Evolutionary conservation across 257 asterid species (phyloP).

Genomic region (Leptodermis oblonga): DNA sequence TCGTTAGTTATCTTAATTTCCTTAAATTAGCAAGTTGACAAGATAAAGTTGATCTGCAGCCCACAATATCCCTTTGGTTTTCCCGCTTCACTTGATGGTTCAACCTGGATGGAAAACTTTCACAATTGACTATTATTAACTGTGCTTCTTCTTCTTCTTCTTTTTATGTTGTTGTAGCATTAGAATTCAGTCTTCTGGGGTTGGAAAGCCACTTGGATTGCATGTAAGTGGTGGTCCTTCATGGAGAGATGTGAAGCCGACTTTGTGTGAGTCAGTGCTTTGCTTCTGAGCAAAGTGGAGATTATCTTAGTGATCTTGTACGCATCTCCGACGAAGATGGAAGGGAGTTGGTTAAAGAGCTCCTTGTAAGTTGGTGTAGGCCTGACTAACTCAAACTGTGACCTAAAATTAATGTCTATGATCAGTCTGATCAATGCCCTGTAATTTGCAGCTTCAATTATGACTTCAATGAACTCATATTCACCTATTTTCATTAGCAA

Average conservation of each 20-base stretch:
- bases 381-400: slow-evolving; percentile 33
- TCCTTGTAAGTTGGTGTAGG: slow-evolving; percentile 26
- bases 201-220: slow-evolving; percentile 26
- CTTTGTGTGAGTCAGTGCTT: slow-evolving; percentile 18
- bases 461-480: slow-evolving; percentile 21
- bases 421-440: slow-evolving; percentile 11
- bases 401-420: slow-evolving; percentile 29
- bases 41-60: slow-evolving; percentile 8
- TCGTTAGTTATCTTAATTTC: not conserved
- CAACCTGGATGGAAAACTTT: not conserved
- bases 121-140: not conserved
- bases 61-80: not conserved
- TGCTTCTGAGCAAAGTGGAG: slow-evolving; percentile 26
- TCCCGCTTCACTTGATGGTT: not conserved
- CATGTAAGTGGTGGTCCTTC: slow-evolving; percentile 25
- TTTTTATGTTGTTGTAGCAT: no score
- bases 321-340: slow-evolving; percentile 20
- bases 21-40: slow-evolving; percentile 7
- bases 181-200: no score
- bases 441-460: not conserved
- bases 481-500: slow-evolving; percentile 17
- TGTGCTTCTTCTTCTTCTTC: not conserved
- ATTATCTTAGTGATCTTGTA: slow-evolving; percentile 16
- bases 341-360: slow-evolving; percentile 18
- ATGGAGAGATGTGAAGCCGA: slow-evolving; percentile 28